phyloP scores from a whole-genome alignment of 2,329 filamentous ascomycete species.

The Botryotinia globosa region DNA sequence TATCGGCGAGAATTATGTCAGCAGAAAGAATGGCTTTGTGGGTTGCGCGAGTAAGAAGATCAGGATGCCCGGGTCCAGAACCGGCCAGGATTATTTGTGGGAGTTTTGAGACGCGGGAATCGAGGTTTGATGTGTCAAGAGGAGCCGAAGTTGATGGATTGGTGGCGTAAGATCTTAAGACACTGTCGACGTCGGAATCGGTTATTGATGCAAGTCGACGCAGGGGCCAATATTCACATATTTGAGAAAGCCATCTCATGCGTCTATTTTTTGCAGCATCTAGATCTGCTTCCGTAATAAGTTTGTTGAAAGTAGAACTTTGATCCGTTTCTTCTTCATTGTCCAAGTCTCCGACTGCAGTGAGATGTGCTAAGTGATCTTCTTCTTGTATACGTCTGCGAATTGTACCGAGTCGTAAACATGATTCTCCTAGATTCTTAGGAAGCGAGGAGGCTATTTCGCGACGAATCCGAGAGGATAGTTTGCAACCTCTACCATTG shows the following conservation, averaged over 20 bases:
- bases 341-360: constrained; percentile 38
- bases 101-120: constrained; percentile 37
- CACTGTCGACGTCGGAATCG: constrained; percentile 72
- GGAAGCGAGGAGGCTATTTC: constrained; percentile 84
- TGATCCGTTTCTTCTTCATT: constrained; percentile 64
- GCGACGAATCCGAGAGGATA: constrained; percentile 82
- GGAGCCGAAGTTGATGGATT: constrained; percentile 35
- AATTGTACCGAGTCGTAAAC: constrained; percentile 72
- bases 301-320: constrained; percentile 75
- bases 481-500: constrained; percentile 89
- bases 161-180: constrained; percentile 69
- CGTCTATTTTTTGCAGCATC: constrained; percentile 74
- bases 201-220: constrained; percentile 74
- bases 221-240: constrained; percentile 98
- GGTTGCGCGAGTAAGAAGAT: constrained; percentile 81
- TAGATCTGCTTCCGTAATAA: constrained; percentile 71
- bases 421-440: constrained; percentile 69
- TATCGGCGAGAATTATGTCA: constrained; percentile 80
- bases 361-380: constrained; percentile 49
- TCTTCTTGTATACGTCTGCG: constrained; percentile 71
- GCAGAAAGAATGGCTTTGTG: constrained; percentile 72
- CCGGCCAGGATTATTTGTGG: constrained; percentile 86
- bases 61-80: constrained; percentile 87
- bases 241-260: constrained; percentile 90
- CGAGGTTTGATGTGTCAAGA: constrained; percentile 37